Conservation (phyloP, 2,329 filamentous ascomycete species). For the Diaporthe citri region DNA sequence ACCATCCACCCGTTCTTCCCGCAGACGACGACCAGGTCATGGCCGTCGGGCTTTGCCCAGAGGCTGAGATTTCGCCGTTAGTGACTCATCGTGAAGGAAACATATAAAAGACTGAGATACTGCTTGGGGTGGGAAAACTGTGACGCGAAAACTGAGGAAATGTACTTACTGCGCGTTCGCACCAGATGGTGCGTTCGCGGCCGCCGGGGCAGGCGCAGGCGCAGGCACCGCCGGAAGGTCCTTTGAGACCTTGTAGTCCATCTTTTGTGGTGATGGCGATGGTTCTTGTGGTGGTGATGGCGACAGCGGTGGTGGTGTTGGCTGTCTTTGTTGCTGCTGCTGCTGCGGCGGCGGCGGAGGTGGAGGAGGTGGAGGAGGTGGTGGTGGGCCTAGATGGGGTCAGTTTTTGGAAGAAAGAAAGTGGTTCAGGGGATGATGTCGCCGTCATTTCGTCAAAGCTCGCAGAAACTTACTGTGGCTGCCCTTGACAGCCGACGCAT, state of each 20-base stretch:
- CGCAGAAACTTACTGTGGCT: slow-evolving; percentile 9
- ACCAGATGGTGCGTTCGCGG: not conserved
- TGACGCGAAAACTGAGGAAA: not conserved
- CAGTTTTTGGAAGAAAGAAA: not conserved
- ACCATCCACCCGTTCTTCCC: slow-evolving; percentile 18
- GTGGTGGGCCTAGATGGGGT: not conserved
- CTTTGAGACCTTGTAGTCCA: not conserved
- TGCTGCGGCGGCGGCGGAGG: not conserved
- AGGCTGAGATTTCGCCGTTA: slow-evolving; percentile 18
- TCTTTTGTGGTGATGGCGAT: not conserved
- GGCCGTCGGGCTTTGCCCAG: slow-evolving; percentile 3
- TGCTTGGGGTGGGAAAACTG: not conserved
- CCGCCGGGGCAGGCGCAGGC: not conserved
- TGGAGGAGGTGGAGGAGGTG: no score
- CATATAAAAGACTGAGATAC: not conserved
- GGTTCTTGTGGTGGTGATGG: not conserved
- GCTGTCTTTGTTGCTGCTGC: not conserved
- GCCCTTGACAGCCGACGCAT: slow-evolving; percentile 27
- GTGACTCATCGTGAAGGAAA: not conserved
- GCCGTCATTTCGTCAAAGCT: not conserved
- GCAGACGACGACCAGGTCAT: slow-evolving; percentile 32
- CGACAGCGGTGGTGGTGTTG: not conserved
- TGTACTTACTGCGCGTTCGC: slow-evolving; percentile 1
- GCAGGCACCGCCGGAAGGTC: not conserved
- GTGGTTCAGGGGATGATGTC: not conserved